phyloP scores from a whole-genome alignment of 129 eudicot genomes.

The Escallonia herrerae region DNA sequence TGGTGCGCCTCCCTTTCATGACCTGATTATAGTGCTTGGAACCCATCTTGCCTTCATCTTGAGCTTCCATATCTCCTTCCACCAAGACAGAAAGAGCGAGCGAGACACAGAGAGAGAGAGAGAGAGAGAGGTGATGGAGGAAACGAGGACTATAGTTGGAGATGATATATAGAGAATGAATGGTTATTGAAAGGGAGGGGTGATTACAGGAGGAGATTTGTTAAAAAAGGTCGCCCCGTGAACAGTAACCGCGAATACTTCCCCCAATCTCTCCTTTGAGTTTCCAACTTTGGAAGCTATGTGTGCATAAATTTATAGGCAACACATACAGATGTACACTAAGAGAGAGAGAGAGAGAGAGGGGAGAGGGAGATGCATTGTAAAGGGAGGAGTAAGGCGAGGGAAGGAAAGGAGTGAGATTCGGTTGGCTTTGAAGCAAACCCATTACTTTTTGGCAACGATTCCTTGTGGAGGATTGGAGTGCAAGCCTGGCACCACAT shows the following conservation, averaged over 20 bases:
- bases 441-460: slow-evolving; percentile 56
- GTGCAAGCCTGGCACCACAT: slow-evolving; percentile 79
- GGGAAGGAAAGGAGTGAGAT: slow-evolving; percentile 29
- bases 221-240: slow-evolving; percentile 32
- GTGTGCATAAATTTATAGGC: slow-evolving; percentile 5
- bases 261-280: slow-evolving; percentile 35
- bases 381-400: not conserved
- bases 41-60: slow-evolving; percentile 13
- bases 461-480: slow-evolving; percentile 61
- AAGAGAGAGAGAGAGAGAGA: slow-evolving; percentile 10
- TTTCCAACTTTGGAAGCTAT: slow-evolving; percentile 51
- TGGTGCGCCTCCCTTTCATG: slow-evolving; percentile 62
- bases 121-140: slow-evolving; percentile 13
- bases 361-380: not conserved
- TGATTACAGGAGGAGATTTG: not conserved
- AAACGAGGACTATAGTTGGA: slow-evolving; percentile 19
- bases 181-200: not conserved
- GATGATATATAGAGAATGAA: slow-evolving; percentile 20
- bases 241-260: slow-evolving; percentile 31
- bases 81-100: not conserved
- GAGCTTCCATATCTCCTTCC: slow-evolving; percentile 25
- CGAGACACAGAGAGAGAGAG: slow-evolving; percentile 18
- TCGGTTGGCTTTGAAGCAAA: slow-evolving; percentile 85
- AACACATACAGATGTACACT: slow-evolving; percentile 5
- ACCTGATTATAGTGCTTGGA: slow-evolving; percentile 24